Evolutionary conservation across 2,329 filamentous ascomycete species (phyloP), one percentile per base, ranked within the genome.

Genomic region (Exserohilum turcica): DNA sequence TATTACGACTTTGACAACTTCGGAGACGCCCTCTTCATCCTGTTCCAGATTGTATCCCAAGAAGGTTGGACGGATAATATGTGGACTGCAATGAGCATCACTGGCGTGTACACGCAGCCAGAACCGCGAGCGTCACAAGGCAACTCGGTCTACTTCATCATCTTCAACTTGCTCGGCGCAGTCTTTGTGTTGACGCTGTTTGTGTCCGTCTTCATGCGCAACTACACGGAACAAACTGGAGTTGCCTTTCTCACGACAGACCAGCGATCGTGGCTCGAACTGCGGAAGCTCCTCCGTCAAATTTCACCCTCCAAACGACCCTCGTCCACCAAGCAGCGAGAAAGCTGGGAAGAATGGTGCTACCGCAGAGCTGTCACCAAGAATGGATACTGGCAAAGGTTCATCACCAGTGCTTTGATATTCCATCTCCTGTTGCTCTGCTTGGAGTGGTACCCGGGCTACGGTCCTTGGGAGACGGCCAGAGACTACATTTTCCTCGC

Each of bases 191-290:
- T 99, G 70, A 99, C 94, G 1, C 80, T 99, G 70, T 99, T 99
- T 74, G 95, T 99, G 42, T 97, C 94, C 51, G 94, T 99, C 56
- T 99, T 99, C 74, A 99, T 99, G 94, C 91, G 94, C 56, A 99
- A 97, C 74, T 99, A 99, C 76, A 99, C 94, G 0, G 94, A 99
- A 76, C 92, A 97, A 76, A 99, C 94, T 0, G 94, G 94, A 1
- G 94, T 99, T 37, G 94, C 94, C 2, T 99, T 93, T 72, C 79
- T 99, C 65, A 99, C 94, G 1, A 89, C 92, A 0, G 94, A 99
- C 66, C 94, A 99, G 73, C 87, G 94, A 64, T 96, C 93, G 0
- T 99, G 94, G 94, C 84, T 99, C 12, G 94, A 99, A 74, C 77
- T 99, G 63, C 85, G 94, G 52, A 99, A 99, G 76, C 80, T 97